Percentiles rank a stretch among this genome's conserved stretches.
These are phyloP conservation scores for Aegilops sharonensis DNA, from an alignment of 176 grass and related monocot species.

Conservation along the genomic window DNA sequence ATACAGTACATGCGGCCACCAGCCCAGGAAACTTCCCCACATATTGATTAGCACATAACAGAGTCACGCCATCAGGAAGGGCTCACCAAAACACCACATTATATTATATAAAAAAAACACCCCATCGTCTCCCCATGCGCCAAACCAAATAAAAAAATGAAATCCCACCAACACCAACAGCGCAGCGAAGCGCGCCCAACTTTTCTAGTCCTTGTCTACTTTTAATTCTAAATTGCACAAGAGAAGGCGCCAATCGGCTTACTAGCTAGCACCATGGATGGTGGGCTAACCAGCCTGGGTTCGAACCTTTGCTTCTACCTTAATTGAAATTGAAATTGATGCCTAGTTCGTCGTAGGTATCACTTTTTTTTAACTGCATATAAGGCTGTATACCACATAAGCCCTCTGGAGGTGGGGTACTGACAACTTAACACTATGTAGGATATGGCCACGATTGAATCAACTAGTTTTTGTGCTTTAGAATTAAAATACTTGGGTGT, in stretches of 20 bases:
- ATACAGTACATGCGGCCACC: too few species aligned
- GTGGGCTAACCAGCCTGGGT: not conserved
- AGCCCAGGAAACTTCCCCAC: too few species aligned
- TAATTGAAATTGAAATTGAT: not conserved
- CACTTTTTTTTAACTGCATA: not conserved
- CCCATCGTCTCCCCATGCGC: too few species aligned
- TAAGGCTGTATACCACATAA: not conserved
- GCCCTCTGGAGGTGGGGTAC: not conserved
- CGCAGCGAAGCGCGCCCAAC: too few species aligned
- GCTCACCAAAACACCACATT: too few species aligned
- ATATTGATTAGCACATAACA: too few species aligned
- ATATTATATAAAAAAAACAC: too few species aligned
- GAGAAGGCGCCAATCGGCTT: not conserved
- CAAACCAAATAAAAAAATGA: too few species aligned
- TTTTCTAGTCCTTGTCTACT: not conserved
- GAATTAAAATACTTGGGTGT: conserved; percentile 63
- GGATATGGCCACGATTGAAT: too few species aligned
- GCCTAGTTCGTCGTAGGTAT: not conserved
- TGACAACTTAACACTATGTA: not conserved
- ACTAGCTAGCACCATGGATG: not conserved
- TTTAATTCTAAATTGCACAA: not conserved
- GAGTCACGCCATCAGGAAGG: too few species aligned
- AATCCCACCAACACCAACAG: too few species aligned
- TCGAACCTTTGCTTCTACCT: not conserved
- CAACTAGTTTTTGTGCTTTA: not conserved